Conservation (phyloP, 306 rosid species). For the Cyclanthera cordifolia region DNA sequence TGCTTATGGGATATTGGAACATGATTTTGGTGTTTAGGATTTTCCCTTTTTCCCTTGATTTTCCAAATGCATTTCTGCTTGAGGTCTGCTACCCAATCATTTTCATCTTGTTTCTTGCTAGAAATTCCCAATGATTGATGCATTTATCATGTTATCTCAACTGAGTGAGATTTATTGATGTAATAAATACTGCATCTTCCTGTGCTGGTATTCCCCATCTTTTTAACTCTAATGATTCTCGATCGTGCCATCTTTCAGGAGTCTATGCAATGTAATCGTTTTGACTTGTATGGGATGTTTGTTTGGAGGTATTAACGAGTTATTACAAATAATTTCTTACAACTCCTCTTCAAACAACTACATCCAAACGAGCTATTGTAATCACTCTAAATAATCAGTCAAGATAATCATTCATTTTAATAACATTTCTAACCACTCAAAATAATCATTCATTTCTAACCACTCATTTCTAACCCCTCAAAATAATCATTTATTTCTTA, state of each 20-base stretch:
- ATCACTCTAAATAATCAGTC: too few relatives aligned
- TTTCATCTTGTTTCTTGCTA: conserved; percentile 1
- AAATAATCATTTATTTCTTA: too few relatives aligned
- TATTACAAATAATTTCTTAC: too few relatives aligned
- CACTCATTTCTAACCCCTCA: too few relatives aligned
- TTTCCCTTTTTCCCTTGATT: not conserved
- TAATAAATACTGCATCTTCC: not conserved
- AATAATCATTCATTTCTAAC: too few relatives aligned
- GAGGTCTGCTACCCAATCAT: not conserved
- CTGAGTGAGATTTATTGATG: not conserved
- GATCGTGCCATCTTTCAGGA: not conserved
- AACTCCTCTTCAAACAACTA: too few relatives aligned
- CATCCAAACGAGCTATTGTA: too few relatives aligned
- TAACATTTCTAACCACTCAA: too few relatives aligned
- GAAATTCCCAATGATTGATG: not conserved
- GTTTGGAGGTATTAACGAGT: too few relatives aligned
- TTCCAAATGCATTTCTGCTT: not conserved
- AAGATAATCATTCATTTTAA: too few relatives aligned
- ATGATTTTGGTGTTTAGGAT: not conserved
- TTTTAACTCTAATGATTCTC: not conserved
- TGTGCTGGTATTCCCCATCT: not conserved
- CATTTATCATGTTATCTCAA: not conserved
- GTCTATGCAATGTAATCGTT: not conserved
- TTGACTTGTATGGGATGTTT: not conserved
- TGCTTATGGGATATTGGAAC: not conserved